phyloP scores from a whole-genome alignment of 1,284 basidiomycete species.

The Erythrobasidium hasegawianum region DNA sequence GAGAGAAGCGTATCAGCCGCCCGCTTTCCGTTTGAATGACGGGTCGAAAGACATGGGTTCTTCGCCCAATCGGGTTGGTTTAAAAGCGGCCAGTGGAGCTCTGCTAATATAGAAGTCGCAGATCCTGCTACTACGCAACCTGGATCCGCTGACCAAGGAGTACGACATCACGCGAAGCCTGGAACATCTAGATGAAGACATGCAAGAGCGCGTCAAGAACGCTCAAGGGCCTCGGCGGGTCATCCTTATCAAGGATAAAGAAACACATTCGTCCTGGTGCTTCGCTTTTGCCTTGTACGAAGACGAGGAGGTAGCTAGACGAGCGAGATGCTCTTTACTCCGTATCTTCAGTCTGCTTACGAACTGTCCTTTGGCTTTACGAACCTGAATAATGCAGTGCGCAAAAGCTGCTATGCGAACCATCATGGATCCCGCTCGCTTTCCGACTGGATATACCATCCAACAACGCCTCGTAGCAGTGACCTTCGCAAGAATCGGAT shows the following conservation, averaged over 20 bases:
- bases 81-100: too few species aligned
- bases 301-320: constrained; percentile 62
- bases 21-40: constrained; percentile 61
- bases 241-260: constrained; percentile 78
- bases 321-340: not conserved
- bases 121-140: constrained; percentile 76
- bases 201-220: constrained; percentile 63
- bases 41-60: constrained; percentile 90
- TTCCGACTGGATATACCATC: constrained; percentile 82
- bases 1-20: not conserved
- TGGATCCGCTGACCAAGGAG: constrained; percentile 76
- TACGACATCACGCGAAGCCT: constrained; percentile 50
- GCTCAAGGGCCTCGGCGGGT: constrained; percentile 79
- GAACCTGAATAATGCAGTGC: constrained; percentile 19
- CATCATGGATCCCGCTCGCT: constrained; percentile 57
- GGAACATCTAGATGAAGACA: constrained; percentile 54
- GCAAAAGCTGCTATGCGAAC: constrained; percentile 22
- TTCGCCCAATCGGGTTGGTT: constrained; percentile 51
- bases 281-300: constrained; percentile 88
- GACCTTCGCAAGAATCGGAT: constrained; percentile 71
- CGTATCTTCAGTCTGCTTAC: not conserved
- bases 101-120: constrained; percentile 30
- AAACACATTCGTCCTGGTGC: constrained; percentile 76
- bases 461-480: constrained; percentile 77
- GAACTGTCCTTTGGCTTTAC: not conserved